Evolutionary conservation across 495 filamentous ascomycete genomes (phyloP).

Genomic region (Trichoderma asperelloides): DNA sequence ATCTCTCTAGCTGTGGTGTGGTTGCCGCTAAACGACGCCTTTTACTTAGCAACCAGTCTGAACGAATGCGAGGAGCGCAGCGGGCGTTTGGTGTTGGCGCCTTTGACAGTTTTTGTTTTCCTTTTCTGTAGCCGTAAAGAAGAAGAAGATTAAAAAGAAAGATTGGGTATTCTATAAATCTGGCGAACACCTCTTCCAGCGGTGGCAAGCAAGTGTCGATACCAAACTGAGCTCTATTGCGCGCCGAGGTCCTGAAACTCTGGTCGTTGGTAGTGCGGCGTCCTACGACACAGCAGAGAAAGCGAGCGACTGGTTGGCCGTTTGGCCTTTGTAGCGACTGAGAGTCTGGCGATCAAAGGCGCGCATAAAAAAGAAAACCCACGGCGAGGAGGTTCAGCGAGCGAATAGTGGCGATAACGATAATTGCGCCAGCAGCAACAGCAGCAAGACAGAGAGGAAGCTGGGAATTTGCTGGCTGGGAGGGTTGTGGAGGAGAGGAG

Average conservation of each 20-base stretch:
- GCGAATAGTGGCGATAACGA: background rate
- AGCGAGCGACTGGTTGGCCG: background rate
- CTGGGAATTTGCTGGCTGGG: background rate
- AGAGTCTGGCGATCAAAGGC: background rate
- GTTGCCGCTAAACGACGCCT: background rate
- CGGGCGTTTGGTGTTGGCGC: background rate
- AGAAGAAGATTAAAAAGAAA: background rate
- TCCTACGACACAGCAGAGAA: background rate
- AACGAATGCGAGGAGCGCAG: background rate
- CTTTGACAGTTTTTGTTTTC: background rate
- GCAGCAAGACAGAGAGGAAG: background rate
- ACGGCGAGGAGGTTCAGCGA: background rate
- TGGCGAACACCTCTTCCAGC: background rate
- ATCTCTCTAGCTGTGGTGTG: background rate
- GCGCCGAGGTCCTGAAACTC: background rate
- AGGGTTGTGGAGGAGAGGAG: background rate
- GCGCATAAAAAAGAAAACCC: background rate
- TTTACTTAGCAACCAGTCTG: background rate
- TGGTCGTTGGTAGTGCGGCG: background rate
- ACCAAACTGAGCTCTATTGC: background rate
- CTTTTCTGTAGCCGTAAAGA: background rate
- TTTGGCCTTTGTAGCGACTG: background rate
- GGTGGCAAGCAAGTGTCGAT: background rate
- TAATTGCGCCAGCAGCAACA: constrained; percentile 1
- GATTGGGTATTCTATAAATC: background rate